Evolutionary conservation across 768 basidiomycete genomes (phyloP).

Genomic region (Suillus discolor): DNA sequence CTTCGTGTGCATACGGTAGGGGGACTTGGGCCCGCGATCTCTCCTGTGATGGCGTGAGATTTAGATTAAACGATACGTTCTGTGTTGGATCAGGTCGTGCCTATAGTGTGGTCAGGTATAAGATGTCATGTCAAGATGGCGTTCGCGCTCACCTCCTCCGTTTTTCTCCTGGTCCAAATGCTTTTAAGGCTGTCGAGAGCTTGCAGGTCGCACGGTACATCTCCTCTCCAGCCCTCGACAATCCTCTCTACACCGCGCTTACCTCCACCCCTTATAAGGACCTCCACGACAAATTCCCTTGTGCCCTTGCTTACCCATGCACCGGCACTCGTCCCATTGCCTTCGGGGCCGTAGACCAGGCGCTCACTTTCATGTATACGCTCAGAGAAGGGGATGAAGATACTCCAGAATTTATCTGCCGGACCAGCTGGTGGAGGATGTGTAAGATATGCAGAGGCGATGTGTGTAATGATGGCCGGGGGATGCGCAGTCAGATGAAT

Average conservation of each 20-base stretch:
- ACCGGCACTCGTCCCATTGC: slow-evolving; percentile 45
- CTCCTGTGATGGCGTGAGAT: slow-evolving; percentile 80
- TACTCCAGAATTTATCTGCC: slow-evolving; percentile 76
- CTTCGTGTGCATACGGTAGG: slow-evolving; percentile 89
- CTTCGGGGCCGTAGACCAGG: slow-evolving; percentile 59
- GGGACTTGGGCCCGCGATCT: slow-evolving; percentile 80
- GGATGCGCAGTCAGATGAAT: slow-evolving; percentile 71
- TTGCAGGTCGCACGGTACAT: slow-evolving; percentile 46
- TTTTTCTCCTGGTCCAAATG: slow-evolving; percentile 44
- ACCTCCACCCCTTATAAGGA: slow-evolving; percentile 50
- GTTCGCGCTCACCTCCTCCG: slow-evolving; percentile 35
- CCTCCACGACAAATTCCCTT: slow-evolving; percentile 62
- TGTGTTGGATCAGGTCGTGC: slow-evolving; percentile 60
- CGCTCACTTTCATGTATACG: slow-evolving; percentile 58
- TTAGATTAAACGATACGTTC: slow-evolving; percentile 85
- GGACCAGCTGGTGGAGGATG: slow-evolving; percentile 66
- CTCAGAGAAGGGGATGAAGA: slow-evolving; percentile 72
- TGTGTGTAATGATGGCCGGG: slow-evolving; percentile 62
- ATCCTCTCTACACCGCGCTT: slow-evolving; percentile 59
- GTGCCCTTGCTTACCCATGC: slow-evolving; percentile 32
- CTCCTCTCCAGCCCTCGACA: slow-evolving; percentile 62
- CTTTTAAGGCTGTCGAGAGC: slow-evolving; percentile 54
- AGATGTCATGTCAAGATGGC: slow-evolving; percentile 1
- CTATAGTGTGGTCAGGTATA: slow-evolving; percentile 21
- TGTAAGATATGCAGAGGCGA: slow-evolving; percentile 71